Percentiles rank a stretch among this genome's conserved stretches.
Evolutionary conservation across 2,329 filamentous ascomycete species (phyloP).

Genomic region (Fusarium sororula): DNA sequence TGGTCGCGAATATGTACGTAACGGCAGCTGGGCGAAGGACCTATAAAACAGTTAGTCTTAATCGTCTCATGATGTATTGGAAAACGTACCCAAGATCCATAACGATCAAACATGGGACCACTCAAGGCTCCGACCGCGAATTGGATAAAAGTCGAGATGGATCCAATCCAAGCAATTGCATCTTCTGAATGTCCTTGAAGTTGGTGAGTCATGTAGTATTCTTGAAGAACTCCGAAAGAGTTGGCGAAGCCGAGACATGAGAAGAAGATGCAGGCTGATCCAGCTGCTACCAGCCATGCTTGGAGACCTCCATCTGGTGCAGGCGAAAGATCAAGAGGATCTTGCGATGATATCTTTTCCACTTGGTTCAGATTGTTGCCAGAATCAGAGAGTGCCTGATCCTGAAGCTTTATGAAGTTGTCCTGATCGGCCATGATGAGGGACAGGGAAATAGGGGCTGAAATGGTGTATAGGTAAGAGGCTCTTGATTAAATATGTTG

Average conservation of each 20-base stretch:
- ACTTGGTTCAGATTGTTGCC: fast-evolving
- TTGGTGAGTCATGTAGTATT: conserved; percentile 53
- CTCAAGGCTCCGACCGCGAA: conserved; percentile 43
- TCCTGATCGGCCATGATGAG: background rate
- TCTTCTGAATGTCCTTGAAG: conserved; percentile 45
- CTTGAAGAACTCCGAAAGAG: conserved; percentile 56
- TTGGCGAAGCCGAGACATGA: conserved; percentile 53
- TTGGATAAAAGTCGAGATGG: conserved; percentile 48
- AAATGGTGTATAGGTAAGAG: no score
- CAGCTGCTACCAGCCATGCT: conserved; percentile 54
- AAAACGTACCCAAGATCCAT: conserved; percentile 22
- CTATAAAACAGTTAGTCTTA: background rate
- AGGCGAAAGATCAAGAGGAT: background rate
- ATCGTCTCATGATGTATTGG: fast-evolving
- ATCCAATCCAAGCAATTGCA: conserved; percentile 56
- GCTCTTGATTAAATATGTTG: no score
- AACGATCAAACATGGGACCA: conserved; percentile 36
- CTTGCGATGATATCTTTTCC: fast-evolving
- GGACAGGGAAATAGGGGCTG: background rate
- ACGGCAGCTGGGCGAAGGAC: conserved; percentile 25
- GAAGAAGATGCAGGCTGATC: conserved; percentile 50
- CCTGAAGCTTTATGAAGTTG: background rate
- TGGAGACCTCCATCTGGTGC: conserved; percentile 47
- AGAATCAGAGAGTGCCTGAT: background rate
- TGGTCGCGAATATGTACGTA: conserved; percentile 24